Evolutionary conservation across 1,139 yeast genomes (phyloP).

Genomic region (Hansenula lynferdii): DNA sequence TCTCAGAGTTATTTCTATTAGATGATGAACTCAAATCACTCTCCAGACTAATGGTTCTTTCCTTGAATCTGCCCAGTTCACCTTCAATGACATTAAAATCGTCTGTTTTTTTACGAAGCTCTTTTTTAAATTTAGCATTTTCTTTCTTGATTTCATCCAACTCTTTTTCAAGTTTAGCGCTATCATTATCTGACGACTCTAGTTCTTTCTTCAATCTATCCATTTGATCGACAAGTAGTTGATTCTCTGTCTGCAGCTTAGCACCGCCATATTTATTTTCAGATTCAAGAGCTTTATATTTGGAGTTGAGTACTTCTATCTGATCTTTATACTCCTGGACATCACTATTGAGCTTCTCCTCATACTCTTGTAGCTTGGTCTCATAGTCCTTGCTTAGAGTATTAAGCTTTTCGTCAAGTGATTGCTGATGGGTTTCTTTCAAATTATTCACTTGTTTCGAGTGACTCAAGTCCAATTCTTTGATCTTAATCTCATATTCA

Average conservation of each 20-base stretch:
- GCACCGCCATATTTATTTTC: not conserved
- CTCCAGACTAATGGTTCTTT: too few species aligned
- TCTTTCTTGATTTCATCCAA: too few species aligned
- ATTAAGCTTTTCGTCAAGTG: conserved; percentile 18
- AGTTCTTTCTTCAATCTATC: not conserved
- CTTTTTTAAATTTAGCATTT: too few species aligned
- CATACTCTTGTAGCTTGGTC: conserved; percentile 1
- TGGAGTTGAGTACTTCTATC: conserved; percentile 3
- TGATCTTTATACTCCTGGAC: not conserved
- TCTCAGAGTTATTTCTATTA: too few species aligned
- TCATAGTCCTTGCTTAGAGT: conserved; percentile 21
- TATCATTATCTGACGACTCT: not conserved
- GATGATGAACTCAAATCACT: too few species aligned
- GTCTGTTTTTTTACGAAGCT: too few species aligned
- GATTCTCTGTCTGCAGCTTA: not conserved
- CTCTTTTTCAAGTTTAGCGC: not conserved
- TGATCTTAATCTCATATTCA: conserved; percentile 27
- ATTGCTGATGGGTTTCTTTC: conserved; percentile 17
- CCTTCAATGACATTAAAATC: too few species aligned
- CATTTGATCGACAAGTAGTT: not conserved
- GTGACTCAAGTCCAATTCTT: conserved; percentile 23
- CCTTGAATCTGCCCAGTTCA: too few species aligned
- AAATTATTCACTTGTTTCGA: conserved; percentile 21
- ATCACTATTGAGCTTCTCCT: not conserved
- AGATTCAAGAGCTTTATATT: not conserved